Evolutionary conservation across 805 yeast genomes (phyloP).

Genomic region (Wickerhamiella vanderwaltii): DNA sequence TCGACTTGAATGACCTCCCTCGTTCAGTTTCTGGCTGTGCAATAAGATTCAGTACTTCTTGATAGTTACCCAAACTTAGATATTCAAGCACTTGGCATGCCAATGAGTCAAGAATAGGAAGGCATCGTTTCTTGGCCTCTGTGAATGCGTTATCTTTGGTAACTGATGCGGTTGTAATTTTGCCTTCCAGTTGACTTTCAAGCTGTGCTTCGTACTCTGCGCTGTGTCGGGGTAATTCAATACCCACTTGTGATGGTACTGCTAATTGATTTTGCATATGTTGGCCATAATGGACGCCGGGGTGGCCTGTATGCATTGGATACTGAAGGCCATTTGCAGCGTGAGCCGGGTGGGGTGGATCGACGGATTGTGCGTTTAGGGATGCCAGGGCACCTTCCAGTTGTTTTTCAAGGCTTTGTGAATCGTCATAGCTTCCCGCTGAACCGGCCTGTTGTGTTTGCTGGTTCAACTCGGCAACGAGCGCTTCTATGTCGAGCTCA

Average conservation of each 20-base stretch:
- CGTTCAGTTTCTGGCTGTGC: conserved; percentile 53
- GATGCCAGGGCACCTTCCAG: conserved; percentile 23
- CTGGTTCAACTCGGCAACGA: conserved; percentile 22
- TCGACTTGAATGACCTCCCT: conserved; percentile 46
- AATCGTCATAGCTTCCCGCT: conserved; percentile 3
- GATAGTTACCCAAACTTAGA: conserved; percentile 54
- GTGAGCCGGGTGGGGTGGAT: not conserved
- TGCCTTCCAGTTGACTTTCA: conserved; percentile 15
- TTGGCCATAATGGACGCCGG: conserved; percentile 2
- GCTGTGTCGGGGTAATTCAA: conserved; percentile 1
- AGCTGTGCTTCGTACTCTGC: conserved; percentile 13
- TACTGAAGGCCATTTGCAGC: not conserved
- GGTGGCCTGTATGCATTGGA: not conserved
- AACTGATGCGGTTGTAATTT: not conserved
- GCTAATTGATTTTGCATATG: conserved; percentile 3
- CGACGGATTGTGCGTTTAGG: conserved; percentile 9
- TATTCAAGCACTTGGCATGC: conserved; percentile 68
- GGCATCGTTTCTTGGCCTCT: conserved; percentile 17
- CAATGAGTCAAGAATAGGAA: conserved; percentile 70
- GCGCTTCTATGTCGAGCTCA: conserved; percentile 21
- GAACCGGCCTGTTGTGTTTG: conserved; percentile 15
- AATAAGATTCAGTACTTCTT: conserved; percentile 58
- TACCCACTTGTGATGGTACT: conserved; percentile 3
- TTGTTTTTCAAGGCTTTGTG: conserved; percentile 20
- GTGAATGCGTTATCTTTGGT: conserved; percentile 7